These are phyloP conservation scores for Tolypocladium ovalisporum DNA, from an alignment of 2,329 filamentous ascomycete species.

Conservation along the genomic window DNA sequence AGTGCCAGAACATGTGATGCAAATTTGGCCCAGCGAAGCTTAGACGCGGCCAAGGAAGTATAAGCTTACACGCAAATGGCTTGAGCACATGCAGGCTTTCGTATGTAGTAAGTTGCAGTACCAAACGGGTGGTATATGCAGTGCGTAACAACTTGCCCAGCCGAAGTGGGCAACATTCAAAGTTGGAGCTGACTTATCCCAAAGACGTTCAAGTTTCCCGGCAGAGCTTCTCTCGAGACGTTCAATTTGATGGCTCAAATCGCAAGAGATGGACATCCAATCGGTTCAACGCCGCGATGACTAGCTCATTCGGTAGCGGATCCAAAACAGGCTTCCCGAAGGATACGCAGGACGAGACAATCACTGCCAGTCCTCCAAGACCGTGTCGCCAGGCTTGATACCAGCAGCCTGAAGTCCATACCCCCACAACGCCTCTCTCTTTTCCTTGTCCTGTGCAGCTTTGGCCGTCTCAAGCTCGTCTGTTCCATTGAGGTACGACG, in stretches of 20 bases:
- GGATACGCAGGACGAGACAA: background rate
- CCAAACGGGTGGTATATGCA: background rate
- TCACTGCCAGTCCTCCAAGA: constrained; percentile 16
- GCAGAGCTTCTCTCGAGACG: background rate
- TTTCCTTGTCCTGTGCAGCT: constrained; percentile 18
- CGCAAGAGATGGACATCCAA: background rate
- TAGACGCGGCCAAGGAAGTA: background rate
- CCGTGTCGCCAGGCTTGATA: constrained; percentile 15
- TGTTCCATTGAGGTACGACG: constrained; percentile 22
- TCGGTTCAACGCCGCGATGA: background rate
- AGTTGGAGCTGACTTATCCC: background rate
- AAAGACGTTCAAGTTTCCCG: background rate
- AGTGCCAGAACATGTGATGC: background rate
- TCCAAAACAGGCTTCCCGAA: background rate
- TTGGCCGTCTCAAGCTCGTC: constrained; percentile 14
- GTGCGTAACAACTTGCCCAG: background rate
- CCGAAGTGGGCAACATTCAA: too few species aligned
- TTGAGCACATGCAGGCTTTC: background rate
- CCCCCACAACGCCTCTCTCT: constrained; percentile 19
- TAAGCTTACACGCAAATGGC: background rate
- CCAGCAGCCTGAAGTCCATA: constrained; percentile 14
- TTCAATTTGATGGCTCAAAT: background rate
- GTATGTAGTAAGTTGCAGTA: too few species aligned
- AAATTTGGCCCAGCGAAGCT: background rate
- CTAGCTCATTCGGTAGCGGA: background rate